Conservation (phyloP, 345 rosid species). For the Eucalyptus sp. region DNA sequence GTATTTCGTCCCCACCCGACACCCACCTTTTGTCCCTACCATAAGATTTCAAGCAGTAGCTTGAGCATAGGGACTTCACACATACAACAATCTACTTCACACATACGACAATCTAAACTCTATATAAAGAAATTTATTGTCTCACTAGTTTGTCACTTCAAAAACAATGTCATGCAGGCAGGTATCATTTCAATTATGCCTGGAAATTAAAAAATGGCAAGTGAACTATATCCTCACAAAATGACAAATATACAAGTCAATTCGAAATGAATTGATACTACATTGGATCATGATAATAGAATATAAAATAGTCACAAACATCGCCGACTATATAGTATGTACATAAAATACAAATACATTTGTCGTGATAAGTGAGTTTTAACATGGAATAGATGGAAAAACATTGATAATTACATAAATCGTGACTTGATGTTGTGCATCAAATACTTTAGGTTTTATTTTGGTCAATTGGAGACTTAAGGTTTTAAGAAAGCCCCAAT, state of each 20-base stretch:
- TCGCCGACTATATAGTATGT: rapidly evolving
- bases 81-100: not conserved
- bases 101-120: not conserved
- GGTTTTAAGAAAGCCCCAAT: not conserved
- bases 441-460: not conserved
- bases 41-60: not conserved
- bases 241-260: not conserved
- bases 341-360: not conserved
- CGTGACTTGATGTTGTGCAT: not conserved
- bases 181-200: not conserved
- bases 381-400: not conserved
- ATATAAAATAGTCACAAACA: not conserved
- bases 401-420: not conserved
- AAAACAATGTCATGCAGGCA: not conserved
- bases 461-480: not conserved
- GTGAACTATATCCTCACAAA: not conserved
- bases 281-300: not conserved
- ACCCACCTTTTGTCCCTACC: not conserved
- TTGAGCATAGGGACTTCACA: not conserved
- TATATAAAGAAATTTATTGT: not conserved
- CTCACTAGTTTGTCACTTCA: not conserved
- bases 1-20: not conserved
- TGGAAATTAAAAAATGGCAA: not conserved
- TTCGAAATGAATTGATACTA: not conserved
- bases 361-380: not conserved